Conservation (phyloP, 768 basidiomycete genomes). For the Dacryopinax primogenitus region DNA sequence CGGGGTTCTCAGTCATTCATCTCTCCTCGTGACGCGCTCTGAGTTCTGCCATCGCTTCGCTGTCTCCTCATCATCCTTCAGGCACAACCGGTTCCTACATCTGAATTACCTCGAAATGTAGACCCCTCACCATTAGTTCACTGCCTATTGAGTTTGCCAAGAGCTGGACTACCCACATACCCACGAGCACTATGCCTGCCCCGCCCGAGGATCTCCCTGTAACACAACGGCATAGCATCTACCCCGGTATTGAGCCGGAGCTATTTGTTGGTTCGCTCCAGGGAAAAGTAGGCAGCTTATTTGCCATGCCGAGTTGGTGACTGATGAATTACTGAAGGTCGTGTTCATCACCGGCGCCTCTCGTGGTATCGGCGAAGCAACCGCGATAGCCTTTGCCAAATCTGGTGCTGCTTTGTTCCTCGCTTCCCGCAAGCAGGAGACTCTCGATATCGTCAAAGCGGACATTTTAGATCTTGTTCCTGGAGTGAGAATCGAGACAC, state of each 20-base stretch:
- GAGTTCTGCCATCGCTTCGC: no score
- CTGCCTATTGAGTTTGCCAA: no score
- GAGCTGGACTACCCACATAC: no score
- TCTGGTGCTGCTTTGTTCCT: constrained; percentile 18
- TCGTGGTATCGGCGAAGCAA: constrained; percentile 19
- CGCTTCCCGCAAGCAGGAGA: constrained; percentile 13
- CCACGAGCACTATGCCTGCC: constrained; percentile 14
- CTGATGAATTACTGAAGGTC: neutral
- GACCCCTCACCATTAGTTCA: no score
- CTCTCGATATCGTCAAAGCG: constrained; percentile 7
- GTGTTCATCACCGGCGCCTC: constrained; percentile 20
- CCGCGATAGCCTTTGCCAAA: constrained; percentile 16
- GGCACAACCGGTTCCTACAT: no score
- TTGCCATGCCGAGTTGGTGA: neutral
- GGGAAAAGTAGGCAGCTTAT: constrained; percentile 10
- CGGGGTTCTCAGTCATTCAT: no score
- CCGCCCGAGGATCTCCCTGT: constrained; percentile 2
- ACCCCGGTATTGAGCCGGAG: constrained; percentile 10
- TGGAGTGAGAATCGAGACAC: constrained; percentile 2
- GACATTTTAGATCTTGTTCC: constrained; percentile 17
- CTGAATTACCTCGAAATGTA: no score
- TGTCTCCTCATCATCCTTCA: no score
- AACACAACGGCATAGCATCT: constrained; percentile 9
- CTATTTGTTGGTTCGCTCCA: constrained; percentile 10
- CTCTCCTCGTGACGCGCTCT: no score